Conservation (phyloP, 306 rosid species). For the Gillenia trifoliata region DNA sequence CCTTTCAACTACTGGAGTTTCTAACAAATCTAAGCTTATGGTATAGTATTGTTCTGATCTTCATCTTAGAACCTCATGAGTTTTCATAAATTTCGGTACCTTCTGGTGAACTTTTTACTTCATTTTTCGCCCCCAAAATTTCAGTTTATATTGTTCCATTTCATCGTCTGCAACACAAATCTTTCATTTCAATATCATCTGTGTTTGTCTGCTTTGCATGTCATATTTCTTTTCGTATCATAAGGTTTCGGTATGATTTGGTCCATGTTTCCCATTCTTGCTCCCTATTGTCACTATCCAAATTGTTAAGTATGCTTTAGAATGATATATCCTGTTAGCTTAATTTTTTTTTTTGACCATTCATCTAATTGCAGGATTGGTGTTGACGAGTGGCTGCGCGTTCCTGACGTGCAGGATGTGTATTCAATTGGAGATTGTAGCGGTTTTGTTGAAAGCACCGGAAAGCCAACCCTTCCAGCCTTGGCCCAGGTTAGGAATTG, state of each 20-base stretch:
- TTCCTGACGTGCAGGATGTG: slow-evolving; percentile 71
- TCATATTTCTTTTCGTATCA: not conserved
- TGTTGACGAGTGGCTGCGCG: slow-evolving; percentile 82
- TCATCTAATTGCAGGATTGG: slow-evolving; percentile 68
- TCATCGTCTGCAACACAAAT: not conserved
- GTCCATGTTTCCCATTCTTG: not conserved
- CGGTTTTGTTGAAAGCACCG: slow-evolving; percentile 91
- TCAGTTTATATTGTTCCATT: not conserved
- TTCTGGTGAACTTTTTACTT: not conserved
- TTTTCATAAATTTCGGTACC: not conserved
- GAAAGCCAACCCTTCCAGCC: slow-evolving; percentile 79
- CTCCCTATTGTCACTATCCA: not conserved
- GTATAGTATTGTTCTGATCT: not conserved
- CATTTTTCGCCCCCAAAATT: not conserved
- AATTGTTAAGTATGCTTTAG: not conserved
- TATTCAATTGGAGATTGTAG: slow-evolving; percentile 91
- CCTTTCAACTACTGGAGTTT: not conserved
- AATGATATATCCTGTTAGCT: not conserved
- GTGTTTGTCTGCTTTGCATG: not conserved
- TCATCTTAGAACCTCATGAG: not conserved
- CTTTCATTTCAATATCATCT: not conserved
- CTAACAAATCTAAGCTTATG: not conserved
- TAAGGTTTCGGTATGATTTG: not conserved
- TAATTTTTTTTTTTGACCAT: not conserved
- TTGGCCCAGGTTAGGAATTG: slow-evolving; percentile 65